Evolutionary conservation across 2,329 filamentous ascomycete species (phyloP), one percentile per base, ranked within the genome.

Genomic region (Plenodomus tracheiphilus): DNA sequence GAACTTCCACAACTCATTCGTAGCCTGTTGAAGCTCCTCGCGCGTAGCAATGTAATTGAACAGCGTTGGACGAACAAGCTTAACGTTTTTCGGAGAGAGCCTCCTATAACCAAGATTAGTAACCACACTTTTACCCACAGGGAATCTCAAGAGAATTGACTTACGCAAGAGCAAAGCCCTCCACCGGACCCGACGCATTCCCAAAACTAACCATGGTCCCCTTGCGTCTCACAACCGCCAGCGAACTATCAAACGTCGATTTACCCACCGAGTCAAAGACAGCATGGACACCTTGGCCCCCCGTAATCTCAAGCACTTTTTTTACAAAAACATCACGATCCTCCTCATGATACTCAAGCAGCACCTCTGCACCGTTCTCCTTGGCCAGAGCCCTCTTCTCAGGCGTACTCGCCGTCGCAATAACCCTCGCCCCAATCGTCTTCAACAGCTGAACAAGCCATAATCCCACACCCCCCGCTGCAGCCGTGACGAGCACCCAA

Each of bases 231-330:
- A 93, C 79, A 60, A 85, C 82, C 56, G 91, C 84, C 56, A 96
- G 70, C 63, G 86, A 87, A 17, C 83, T 79, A 59, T 96, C 89
- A 74, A 94, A 96, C 0, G 92, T 96, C 41, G 81, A 80, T 75
- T 90, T 90, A 11, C 91, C 92, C 2, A 96, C 89, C 5, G 89
- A 88, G 68, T 96, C 91, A 68, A 91, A 95, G 21, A 96, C 87
- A 9, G 86, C 90, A 55, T 84, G 82, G 2, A 87, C 85, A 7
- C 92, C 92, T 51, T 84, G 75, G 0, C 87, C 87, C 2, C 78
- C 82, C 0, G 91, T 96, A 41, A 89, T 84, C 67, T 88, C 81
- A 62, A 80, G 77, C 5, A 90, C 85, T 66, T 81, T 78, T 50
- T 67, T 61, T 1, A 66, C 63, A 39, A 72, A 71, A 37, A 59